Percentiles rank a stretch among this genome's conserved stretches.
phyloP scores from a whole-genome alignment of 129 eudicot genomes.

The Flaveria trinervia region DNA sequence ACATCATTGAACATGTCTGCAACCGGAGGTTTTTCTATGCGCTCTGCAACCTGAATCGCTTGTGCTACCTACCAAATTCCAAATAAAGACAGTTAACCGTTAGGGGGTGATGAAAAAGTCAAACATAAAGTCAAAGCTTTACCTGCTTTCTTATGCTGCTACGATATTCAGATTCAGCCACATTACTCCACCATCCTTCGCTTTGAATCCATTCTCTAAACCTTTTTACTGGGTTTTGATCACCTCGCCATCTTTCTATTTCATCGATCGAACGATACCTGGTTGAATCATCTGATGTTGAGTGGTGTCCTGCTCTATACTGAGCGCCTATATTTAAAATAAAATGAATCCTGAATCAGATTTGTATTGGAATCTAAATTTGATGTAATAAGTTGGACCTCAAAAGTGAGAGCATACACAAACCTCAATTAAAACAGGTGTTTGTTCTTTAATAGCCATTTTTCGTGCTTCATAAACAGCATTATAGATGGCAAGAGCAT shows the following conservation, averaged over 20 bases:
- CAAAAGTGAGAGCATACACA: neutral
- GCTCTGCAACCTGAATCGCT: conserved; percentile 80
- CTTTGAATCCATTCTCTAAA: conserved; percentile 70
- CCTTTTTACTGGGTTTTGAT: conserved; percentile 64
- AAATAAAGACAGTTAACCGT: neutral
- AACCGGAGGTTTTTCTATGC: conserved; percentile 55
- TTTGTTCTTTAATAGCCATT: conserved; percentile 56
- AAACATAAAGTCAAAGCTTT: conserved; percentile 25
- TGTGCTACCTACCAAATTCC: conserved; percentile 43
- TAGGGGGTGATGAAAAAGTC: conserved; percentile 5
- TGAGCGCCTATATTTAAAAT: conserved; percentile 55
- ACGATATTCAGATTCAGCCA: conserved; percentile 55
- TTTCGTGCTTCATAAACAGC: conserved; percentile 65
- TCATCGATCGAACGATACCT: conserved; percentile 68
- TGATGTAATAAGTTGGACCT: neutral
- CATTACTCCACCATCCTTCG: conserved; percentile 74
- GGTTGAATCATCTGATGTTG: conserved; percentile 87
- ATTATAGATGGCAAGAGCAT: conserved; percentile 70
- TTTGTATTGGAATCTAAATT: neutral
- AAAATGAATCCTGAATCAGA: neutral
- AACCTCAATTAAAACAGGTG: conserved; percentile 88
- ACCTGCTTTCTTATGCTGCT: conserved; percentile 69
- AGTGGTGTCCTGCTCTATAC: conserved; percentile 87
- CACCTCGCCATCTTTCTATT: conserved; percentile 71
- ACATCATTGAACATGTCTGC: conserved; percentile 72